These are phyloP conservation scores for Daucus carota DNA, from an alignment of 129 eudicot species.

Conservation along the genomic window DNA sequence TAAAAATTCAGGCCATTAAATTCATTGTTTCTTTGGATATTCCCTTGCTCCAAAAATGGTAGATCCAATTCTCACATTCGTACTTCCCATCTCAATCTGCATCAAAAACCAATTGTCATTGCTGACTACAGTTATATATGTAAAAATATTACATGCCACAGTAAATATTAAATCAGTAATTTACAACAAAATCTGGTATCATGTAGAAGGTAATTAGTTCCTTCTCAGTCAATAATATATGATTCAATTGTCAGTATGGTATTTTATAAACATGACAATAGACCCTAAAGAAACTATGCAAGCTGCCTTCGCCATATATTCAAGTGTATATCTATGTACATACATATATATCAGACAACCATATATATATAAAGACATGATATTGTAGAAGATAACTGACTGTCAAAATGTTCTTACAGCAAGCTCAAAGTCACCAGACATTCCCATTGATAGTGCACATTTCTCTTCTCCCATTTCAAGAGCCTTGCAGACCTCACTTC, in stretches of 20 bases:
- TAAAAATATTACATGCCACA: neutral
- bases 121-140: neutral
- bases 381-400: neutral
- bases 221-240: neutral
- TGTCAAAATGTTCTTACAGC: slow-evolving; percentile 48
- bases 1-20: neutral
- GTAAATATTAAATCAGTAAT: neutral
- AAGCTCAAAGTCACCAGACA: slow-evolving; percentile 95
- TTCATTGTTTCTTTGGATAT: slow-evolving; percentile 51
- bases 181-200: neutral
- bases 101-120: neutral
- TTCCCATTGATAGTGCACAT: slow-evolving; percentile 85
- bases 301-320: neutral
- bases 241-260: neutral
- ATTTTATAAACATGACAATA: neutral
- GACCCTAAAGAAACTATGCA: neutral
- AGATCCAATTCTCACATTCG: slow-evolving; percentile 84
- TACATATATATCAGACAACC: neutral
- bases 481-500: slow-evolving; percentile 65
- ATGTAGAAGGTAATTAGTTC: neutral
- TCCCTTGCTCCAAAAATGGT: slow-evolving; percentile 89
- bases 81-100: slow-evolving; percentile 96
- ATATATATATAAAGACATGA: neutral
- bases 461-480: slow-evolving; percentile 66
- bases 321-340: too few relatives aligned